Evolutionary conservation across 805 yeast species (phyloP), one percentile per base, ranked within the genome.

Genomic region (Candida montana): DNA sequence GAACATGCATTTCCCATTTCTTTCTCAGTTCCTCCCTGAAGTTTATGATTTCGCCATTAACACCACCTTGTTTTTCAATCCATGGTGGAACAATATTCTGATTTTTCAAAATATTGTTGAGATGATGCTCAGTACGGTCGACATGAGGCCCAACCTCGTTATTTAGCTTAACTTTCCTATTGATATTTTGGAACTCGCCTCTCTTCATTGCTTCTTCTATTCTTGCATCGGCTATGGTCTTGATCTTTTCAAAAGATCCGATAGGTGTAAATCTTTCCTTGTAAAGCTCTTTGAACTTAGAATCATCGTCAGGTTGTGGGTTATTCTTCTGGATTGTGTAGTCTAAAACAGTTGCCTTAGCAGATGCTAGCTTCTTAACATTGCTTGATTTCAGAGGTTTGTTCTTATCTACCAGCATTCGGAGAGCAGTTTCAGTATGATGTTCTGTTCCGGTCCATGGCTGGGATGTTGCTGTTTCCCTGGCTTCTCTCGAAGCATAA

Each of bases 31-130:
- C 67, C 0, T 50, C 46, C 39, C 89, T 61, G 40, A 85, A 77
- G 0, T 53, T 53, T 3, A 52, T 55, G 8, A 83, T 68, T 29
- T 74, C 75, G 2, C 52, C 45, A 33, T 73, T 71, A 4, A 82
- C 75, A 2, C 75, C 69, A 16, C 75, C 68, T 58, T 85, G 93
- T 41, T 76, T 80, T 52, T 87, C 95, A 29, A 89, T 81, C 96
- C 96, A 89, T 0, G 95, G 95, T 0, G 96, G 95, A 10, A 79
- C 65, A 1, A 86, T 79, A 37, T 86, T 89, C 59, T 89, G 96
- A 33, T 76, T 73, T 40, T 72, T 75, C 42, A 89, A 62, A 34
- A 89, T 81, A 47, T 84, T 79, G 61, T 89, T 89, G 64, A 89
- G 61, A 57, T 87, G 86, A 58, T 80, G 86, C 51, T 82, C 95